phyloP scores from a whole-genome alignment of 2,329 filamentous ascomycete species.

The Emydomyces testavorans region DNA sequence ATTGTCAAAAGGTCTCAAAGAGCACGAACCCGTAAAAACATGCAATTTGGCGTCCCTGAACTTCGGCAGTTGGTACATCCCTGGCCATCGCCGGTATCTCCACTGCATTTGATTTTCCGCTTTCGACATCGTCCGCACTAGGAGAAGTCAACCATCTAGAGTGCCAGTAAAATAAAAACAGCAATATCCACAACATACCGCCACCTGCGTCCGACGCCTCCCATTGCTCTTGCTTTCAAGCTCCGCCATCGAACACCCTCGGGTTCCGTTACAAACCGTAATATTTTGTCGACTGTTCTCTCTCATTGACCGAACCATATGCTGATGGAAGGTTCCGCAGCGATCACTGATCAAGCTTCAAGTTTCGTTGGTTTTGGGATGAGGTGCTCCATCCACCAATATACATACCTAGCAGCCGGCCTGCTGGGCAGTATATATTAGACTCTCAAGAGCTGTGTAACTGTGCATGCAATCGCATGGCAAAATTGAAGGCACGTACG shows the following conservation, averaged over 20 bases:
- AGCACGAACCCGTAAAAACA: slow-evolving; percentile 60
- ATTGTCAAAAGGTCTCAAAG: neutral
- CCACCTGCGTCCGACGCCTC: slow-evolving; percentile 44
- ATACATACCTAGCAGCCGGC: slow-evolving; percentile 1
- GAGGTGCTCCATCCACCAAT: slow-evolving; percentile 1
- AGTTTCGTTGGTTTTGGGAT: neutral
- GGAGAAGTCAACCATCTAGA: slow-evolving; percentile 1
- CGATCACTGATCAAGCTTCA: neutral
- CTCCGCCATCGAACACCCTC: slow-evolving; percentile 16
- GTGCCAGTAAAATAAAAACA: slow-evolving; percentile 1
- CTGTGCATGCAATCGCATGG: slow-evolving; percentile 3
- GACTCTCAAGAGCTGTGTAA: slow-evolving; percentile 7
- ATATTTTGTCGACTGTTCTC: slow-evolving; percentile 22
- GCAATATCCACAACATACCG: slow-evolving; percentile 27
- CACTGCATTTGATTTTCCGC: slow-evolving; percentile 89
- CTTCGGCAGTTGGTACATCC: slow-evolving; percentile 75
- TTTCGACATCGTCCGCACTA: slow-evolving; percentile 78
- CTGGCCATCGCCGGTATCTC: slow-evolving; percentile 62
- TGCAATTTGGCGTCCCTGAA: slow-evolving; percentile 55
- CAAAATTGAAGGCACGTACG: slow-evolving; percentile 7
- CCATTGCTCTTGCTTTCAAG: slow-evolving; percentile 31
- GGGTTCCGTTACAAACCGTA: neutral
- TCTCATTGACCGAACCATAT: slow-evolving; percentile 18
- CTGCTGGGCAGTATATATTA: slow-evolving; percentile 9
- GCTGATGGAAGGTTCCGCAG: neutral